Evolutionary conservation across 2,329 filamentous ascomycete genomes (phyloP), one percentile per base, ranked within the genome.

Genomic region (Leptographium lundbergii): DNA sequence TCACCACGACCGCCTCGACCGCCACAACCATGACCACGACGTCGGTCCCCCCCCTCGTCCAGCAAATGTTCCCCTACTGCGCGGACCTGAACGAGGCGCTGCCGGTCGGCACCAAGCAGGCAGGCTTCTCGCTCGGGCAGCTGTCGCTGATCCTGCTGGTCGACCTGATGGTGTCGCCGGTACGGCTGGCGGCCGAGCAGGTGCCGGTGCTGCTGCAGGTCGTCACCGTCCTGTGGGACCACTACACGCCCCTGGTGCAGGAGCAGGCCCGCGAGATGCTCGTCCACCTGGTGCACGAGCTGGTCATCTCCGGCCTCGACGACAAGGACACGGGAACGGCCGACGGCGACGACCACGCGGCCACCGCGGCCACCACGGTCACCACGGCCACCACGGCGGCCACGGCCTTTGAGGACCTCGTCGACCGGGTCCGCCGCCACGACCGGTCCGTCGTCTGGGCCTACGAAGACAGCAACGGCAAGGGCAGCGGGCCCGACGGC

Each of bases 221-320:
- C 10, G 86, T 96, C 6, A 86, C 92, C 14, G 90, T 97, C 4
- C 80, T 97, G 1, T 99, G 94, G 94, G 95, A 99, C 69, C 92
- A 97, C 67, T 96, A 99, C 67, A 96, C 89, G 1, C 85, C 89
- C 3, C 81, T 96, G 13, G 94, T 99, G 1, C 92, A 97, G 70
- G 94, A 97, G 65, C 92, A 99, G 71, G 91, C 95, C 34, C 85
- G 91, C 55, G 94, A 99, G 72, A 96, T 99, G 91, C 81, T 99
- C 19, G 91, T 99, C 2, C 94, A 99, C 74, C 80, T 99, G 22
- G 95, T 99, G 54, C 94, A 99, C 66, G 94, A 97, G 70, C 78
- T 97, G 7, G 90, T 99, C 45, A 91, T 96, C 32, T 84, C 83
- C 1, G 79, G 76, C 52, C 85, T 95, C 7, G 79, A 45, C 42